Base-by-base conservation (phyloP, 1,139 yeast genomes). In the Nakaseomyces sp. region DNA sequence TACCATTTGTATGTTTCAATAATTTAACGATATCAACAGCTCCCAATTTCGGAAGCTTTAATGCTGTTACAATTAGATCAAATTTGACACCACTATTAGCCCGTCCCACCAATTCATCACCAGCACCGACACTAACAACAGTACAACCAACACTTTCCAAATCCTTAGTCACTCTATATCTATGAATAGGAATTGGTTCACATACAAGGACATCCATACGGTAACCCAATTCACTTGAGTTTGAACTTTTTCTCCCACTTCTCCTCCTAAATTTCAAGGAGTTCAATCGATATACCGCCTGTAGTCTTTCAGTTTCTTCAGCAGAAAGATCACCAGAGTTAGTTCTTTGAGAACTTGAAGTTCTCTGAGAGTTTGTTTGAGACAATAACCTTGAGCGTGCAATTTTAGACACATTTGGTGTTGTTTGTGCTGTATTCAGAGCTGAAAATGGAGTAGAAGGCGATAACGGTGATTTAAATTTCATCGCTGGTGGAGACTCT, bases 71-170 rank as follows among this genome's bases (percentile, higher is more conserved):
- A 30, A 91, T 87, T 37, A 88, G 56, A 63, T 89, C 96, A 66
- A 87, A 91, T 55, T 77, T 80, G 20, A 87, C 86, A 45, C 81
- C 82, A 33, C 95, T 84, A 0, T 94, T 83, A 5, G 91, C 88
- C 45, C 93, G 67, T 47, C 94, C 73, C 12, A 88, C 76, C 44
- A 88, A 71, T 50, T 87, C 96, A 49, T 88, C 91, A 1, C 95
- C 95, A 50, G 81, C 80, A 0, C 79, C 70, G 5, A 85, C 85
- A 1, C 87, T 71, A 6, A 86, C 86, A 7, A 87, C 95, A 12
- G 82, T 76, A 64, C 96, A 87, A 0, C 94, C 95, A 28, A 82
- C 63, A 45, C 74, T 71, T 48, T 80, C 87, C 47, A 91, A 67
- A 53, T 81, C 71, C 47, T 74, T 76, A 41, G 79, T 75, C 36